A percentile compares a stretch with the other conserved stretches of the same genome.
These are phyloP conservation scores for Exserohilum turcica DNA, from an alignment of 2,329 filamentous ascomycete species.

Conservation along the genomic window DNA sequence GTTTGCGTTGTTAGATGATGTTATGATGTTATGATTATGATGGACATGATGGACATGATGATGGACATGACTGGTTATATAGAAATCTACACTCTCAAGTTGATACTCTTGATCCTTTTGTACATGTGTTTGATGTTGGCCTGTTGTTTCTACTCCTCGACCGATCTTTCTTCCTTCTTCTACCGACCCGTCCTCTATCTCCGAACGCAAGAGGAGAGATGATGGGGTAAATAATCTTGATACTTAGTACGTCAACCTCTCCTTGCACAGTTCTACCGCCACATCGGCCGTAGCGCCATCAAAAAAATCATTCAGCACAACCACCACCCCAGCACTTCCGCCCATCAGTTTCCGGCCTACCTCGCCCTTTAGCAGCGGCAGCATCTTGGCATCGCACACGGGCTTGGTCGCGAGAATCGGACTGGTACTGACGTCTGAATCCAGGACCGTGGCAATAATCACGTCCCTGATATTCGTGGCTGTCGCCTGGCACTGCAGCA, in stretches of 20 bases:
- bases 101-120: too few species aligned
- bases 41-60: too few species aligned
- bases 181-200: too few species aligned
- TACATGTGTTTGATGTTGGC: too few species aligned
- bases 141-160: too few species aligned
- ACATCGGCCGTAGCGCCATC: slow-evolving; percentile 58
- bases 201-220: too few species aligned
- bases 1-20: too few species aligned
- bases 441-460: slow-evolving; percentile 54
- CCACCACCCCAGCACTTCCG: slow-evolving; percentile 50
- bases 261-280: slow-evolving; percentile 49
- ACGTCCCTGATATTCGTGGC: slow-evolving; percentile 57
- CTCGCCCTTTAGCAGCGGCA: slow-evolving; percentile 55
- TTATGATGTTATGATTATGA: too few species aligned
- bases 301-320: slow-evolving; percentile 59
- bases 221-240: not conserved
- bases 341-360: slow-evolving; percentile 45
- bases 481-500: slow-evolving; percentile 58
- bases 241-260: slow-evolving; percentile 38
- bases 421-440: slow-evolving; percentile 52
- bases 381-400: slow-evolving; percentile 55
- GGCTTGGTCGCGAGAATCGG: slow-evolving; percentile 58
- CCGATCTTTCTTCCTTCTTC: too few species aligned
- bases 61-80: too few species aligned
- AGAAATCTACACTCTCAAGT: too few species aligned